Percentiles rank a stretch among this genome's conserved stretches.
Evolutionary conservation across 2,329 filamentous ascomycete genomes (phyloP).

Genomic region (Daldinia sp.): DNA sequence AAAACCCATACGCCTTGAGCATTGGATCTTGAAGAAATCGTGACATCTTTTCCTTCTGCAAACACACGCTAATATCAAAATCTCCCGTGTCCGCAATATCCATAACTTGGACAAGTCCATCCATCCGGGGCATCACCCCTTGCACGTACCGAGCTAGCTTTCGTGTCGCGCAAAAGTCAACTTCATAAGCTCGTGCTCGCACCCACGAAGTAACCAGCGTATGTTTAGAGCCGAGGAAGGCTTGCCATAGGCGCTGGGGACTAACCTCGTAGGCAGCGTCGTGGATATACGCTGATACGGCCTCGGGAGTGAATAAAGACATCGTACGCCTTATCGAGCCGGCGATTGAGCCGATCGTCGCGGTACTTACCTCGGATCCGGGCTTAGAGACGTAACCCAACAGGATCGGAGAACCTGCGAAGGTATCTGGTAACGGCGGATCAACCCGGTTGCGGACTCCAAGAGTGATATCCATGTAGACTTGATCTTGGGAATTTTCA

Average conservation of each 20-base stretch:
- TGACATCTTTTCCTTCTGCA: conserved; percentile 43
- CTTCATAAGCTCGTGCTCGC: conserved; percentile 49
- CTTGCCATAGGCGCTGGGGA: conserved; percentile 59
- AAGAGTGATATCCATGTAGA: conserved; percentile 53
- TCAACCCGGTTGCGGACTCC: conserved; percentile 51
- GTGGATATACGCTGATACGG: conserved; percentile 52
- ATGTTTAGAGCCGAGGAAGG: conserved; percentile 54
- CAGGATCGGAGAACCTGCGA: conserved; percentile 56
- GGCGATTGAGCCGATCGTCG: conserved; percentile 42
- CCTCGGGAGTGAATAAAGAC: conserved; percentile 48
- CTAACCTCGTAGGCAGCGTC: conserved; percentile 53
- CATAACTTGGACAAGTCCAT: conserved; percentile 54
- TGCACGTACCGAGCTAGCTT: conserved; percentile 49
- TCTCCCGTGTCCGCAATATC: conserved; percentile 47
- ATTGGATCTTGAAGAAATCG: conserved; percentile 40
- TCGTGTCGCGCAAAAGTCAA: conserved; percentile 49
- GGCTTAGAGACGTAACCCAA: conserved; percentile 48
- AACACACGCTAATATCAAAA: conserved; percentile 48
- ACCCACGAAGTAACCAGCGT: conserved; percentile 56
- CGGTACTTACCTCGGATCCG: conserved; percentile 22
- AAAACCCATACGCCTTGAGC: conserved; percentile 33
- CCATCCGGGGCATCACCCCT: conserved; percentile 52
- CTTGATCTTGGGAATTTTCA: conserved; percentile 38
- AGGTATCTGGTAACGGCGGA: conserved; percentile 51
- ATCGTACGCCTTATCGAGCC: conserved; percentile 49